Percentiles rank a stretch among this genome's conserved stretches.
Evolutionary conservation across 345 rosid genomes (phyloP).

Genomic region (Cochlearia excelsa): DNA sequence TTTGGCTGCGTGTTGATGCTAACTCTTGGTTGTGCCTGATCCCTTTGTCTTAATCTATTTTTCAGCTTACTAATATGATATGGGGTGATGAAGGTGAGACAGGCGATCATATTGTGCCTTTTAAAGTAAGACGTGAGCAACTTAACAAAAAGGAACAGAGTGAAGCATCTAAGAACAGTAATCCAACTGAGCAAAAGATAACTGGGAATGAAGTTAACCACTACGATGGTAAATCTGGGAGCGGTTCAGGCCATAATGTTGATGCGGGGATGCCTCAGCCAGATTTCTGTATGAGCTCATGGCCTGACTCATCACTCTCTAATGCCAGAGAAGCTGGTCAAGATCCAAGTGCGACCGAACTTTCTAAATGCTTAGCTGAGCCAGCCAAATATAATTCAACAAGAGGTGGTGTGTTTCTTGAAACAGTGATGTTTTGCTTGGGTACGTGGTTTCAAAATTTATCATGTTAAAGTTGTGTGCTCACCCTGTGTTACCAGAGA

Average conservation of each 20-base stretch:
- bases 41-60: slow-evolving; percentile 16
- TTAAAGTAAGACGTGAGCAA: slow-evolving; percentile 47
- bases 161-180: slow-evolving; percentile 43
- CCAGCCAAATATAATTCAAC: slow-evolving; percentile 42
- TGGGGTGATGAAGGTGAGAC: slow-evolving; percentile 72
- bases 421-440: slow-evolving; percentile 24
- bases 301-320: slow-evolving; percentile 53
- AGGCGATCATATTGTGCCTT: slow-evolving; percentile 82
- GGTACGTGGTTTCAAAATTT: slow-evolving; percentile 26
- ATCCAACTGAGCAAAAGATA: slow-evolving; percentile 44
- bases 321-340: slow-evolving; percentile 45
- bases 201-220: slow-evolving; percentile 39
- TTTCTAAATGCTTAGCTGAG: slow-evolving; percentile 46
- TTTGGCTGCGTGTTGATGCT: slow-evolving; percentile 17
- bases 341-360: slow-evolving; percentile 49
- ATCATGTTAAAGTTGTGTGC: slow-evolving; percentile 36
- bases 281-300: slow-evolving; percentile 47
- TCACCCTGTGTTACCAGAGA: slow-evolving; percentile 41
- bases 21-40: slow-evolving; percentile 13
- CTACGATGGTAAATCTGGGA: slow-evolving; percentile 44
- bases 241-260: slow-evolving; percentile 40
- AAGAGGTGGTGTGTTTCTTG: slow-evolving; percentile 50
- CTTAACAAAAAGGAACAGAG: slow-evolving; percentile 47
- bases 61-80: slow-evolving; percentile 79
- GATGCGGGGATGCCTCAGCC: slow-evolving; percentile 46